A percentile compares a stretch with the other conserved stretches of the same genome.
Evolutionary conservation across 176 grass and related monocot genomes (phyloP).

Genomic region (Eragrostis curvula): DNA sequence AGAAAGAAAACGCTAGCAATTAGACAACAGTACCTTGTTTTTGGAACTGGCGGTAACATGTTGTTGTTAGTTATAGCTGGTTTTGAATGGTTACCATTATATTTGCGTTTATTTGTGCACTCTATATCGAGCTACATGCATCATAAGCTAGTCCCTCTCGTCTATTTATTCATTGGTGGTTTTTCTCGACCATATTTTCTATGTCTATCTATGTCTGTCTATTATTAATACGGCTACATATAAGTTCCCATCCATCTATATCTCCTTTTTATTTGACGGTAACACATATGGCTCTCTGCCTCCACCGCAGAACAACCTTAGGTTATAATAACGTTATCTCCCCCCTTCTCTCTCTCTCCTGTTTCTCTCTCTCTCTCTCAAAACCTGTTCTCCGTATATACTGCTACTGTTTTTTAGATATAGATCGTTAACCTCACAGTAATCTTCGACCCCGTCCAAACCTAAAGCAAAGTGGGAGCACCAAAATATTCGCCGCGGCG

Average conservation of each 20-base stretch:
- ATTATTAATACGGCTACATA: slow-evolving; percentile 27
- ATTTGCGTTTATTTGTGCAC: not conserved
- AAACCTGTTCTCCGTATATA: not conserved
- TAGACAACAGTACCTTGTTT: not conserved
- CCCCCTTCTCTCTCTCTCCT: not conserved
- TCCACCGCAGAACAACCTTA: slow-evolving; percentile 37
- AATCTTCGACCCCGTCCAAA: slow-evolving; percentile 25
- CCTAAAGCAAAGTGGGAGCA: slow-evolving; percentile 44
- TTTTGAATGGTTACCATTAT: not conserved
- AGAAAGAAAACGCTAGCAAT: too few relatives aligned
- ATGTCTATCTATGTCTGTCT: not conserved
- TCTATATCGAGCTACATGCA: not conserved
- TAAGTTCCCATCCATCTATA: slow-evolving; percentile 41
- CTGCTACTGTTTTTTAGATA: not conserved
- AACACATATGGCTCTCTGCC: slow-evolving; percentile 47
- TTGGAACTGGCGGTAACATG: not conserved
- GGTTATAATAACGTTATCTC: slow-evolving; percentile 53
- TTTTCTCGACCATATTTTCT: not conserved
- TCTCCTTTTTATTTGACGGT: slow-evolving; percentile 54
- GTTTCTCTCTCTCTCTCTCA: slow-evolving; percentile 7
- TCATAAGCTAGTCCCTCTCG: not conserved
- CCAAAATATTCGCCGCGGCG: slow-evolving; percentile 46
- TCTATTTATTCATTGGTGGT: not conserved
- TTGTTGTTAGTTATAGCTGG: too few relatives aligned
- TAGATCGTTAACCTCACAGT: slow-evolving; percentile 47